Base-by-base conservation (phyloP, 2,329 filamentous ascomycete genomes). In the Drechslerella stenobrocha region DNA sequence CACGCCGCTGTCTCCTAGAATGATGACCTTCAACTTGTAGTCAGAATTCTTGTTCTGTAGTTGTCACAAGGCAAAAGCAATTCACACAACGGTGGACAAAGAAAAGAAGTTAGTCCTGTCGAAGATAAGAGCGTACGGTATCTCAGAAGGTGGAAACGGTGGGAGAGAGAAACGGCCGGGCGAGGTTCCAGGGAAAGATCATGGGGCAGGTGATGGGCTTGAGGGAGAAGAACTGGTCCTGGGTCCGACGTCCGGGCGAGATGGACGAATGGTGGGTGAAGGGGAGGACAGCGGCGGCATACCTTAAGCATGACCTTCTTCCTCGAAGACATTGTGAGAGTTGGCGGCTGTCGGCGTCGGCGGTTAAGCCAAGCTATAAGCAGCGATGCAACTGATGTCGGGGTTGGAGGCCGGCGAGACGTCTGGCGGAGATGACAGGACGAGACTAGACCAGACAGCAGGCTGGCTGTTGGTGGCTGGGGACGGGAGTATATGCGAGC, bases 1-100 rank as follows among this genome's bases (percentile, higher is more conserved):
- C 70, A 98, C 93, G 80, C 93, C 93, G 79, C 92, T 97, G 79
- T 98, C 93, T 74, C 93, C 93, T 74, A 98, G 87, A 79, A 98
- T 97, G 76, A 98, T 98, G 76, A 98, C 91, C 92, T 97, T 67
- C 35, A 67, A 67, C 50, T 67, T 67, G 55, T 67, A 67, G 63
- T 67, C 63, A 67, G 63, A 67, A 67, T 67, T 67, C 55, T 67
- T 67, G 63, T 67, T 60, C 63, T 67, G 63, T 67, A 55, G 74
- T 66, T 52, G 60, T 60, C 40, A 60, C 32, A 57, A 58, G 13
- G 61, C 63, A 24, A 51, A 55, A 65, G 53, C 64, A 69, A 59
- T 24, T 56, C 44, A 46, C 47, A 48, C 56, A 51, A 18, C 30
- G 37, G 18, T 55, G 58, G 61, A 52, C 15, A 24, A 22, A 23